Evolutionary conservation across 2,329 filamentous ascomycete species (phyloP).

Genomic region (Fusarium sublunatum): DNA sequence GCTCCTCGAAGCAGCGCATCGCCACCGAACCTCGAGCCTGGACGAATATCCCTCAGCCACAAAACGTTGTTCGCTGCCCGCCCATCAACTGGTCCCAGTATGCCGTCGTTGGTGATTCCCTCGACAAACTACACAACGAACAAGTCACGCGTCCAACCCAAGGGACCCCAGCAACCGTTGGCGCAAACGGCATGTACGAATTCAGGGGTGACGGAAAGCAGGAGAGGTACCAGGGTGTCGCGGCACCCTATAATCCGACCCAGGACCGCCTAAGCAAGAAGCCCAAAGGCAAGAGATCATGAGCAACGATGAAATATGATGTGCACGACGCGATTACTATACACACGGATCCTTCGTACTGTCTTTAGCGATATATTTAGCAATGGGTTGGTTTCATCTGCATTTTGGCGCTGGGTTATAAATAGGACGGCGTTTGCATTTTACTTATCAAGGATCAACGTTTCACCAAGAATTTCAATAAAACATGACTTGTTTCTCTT

Average conservation of each 20-base stretch:
- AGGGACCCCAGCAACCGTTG: constrained; percentile 61
- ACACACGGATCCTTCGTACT: constrained; percentile 7
- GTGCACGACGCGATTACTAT: constrained; percentile 23
- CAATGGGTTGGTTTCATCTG: constrained; percentile 11
- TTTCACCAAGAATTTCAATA: neutral
- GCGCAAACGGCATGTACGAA: constrained; percentile 61
- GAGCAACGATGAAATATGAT: constrained; percentile 28
- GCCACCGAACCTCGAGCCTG: constrained; percentile 58
- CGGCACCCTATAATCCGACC: constrained; percentile 66
- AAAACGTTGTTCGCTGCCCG: constrained; percentile 86
- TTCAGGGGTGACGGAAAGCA: constrained; percentile 60
- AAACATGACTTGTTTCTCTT: too few species aligned
- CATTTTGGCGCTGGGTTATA: constrained; percentile 30
- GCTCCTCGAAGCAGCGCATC: constrained; percentile 39
- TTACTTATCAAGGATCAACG: neutral
- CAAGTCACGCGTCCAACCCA: constrained; percentile 74
- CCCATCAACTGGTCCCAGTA: constrained; percentile 97
- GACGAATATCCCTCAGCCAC: constrained; percentile 76
- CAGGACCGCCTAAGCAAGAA: constrained; percentile 61
- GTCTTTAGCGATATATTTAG: constrained; percentile 24
- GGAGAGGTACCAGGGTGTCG: constrained; percentile 62
- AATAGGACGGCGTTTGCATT: constrained; percentile 20
- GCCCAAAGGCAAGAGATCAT: constrained; percentile 49
- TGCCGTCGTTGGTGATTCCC: constrained; percentile 79
- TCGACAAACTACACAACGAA: constrained; percentile 87